A percentile compares a stretch with the other conserved stretches of the same genome.
phyloP scores from a whole-genome alignment of 2,329 filamentous ascomycete species.

The Penicillium hordei region DNA sequence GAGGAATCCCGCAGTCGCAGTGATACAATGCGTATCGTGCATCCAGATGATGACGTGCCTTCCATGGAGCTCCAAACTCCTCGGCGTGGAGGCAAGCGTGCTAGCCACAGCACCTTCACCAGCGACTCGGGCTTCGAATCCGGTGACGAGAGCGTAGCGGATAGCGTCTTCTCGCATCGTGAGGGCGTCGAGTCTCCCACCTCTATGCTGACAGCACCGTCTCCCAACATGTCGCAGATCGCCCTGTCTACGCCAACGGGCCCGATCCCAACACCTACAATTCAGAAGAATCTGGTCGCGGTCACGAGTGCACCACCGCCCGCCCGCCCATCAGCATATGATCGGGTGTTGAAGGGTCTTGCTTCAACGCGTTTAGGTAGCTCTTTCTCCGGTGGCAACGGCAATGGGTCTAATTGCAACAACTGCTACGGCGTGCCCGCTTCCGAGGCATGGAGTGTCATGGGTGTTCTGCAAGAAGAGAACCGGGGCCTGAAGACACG shows the following conservation, averaged over 20 bases:
- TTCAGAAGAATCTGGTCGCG: conserved; percentile 32
- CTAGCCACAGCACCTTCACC: conserved; percentile 43
- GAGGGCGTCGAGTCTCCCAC: conserved; percentile 36
- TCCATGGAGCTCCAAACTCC: conserved; percentile 38
- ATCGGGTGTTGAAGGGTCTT: conserved; percentile 47
- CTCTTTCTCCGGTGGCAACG: conserved; percentile 29
- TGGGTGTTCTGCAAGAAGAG: conserved; percentile 55
- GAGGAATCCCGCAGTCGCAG: conserved; percentile 42
- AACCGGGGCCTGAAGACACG: conserved; percentile 54
- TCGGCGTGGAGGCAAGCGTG: conserved; percentile 37
- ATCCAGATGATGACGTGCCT: conserved; percentile 35
- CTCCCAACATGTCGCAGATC: conserved; percentile 38
- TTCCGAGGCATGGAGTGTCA: conserved; percentile 54
- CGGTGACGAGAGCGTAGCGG: conserved; percentile 54
- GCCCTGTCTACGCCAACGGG: conserved; percentile 30
- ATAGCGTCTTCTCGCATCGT: conserved; percentile 49
- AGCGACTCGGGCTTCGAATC: conserved; percentile 62
- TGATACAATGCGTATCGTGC: conserved; percentile 30
- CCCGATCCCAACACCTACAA: conserved; percentile 34
- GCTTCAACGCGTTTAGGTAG: conserved; percentile 35
- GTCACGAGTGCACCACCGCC: conserved; percentile 23
- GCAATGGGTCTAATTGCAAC: conserved; percentile 36
- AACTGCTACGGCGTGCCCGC: conserved; percentile 44
- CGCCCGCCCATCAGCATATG: conserved; percentile 38
- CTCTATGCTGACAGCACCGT: conserved; percentile 39